Conservation (phyloP, 352 stramenopile genomes). For the Elongisporangium undulatum region DNA sequence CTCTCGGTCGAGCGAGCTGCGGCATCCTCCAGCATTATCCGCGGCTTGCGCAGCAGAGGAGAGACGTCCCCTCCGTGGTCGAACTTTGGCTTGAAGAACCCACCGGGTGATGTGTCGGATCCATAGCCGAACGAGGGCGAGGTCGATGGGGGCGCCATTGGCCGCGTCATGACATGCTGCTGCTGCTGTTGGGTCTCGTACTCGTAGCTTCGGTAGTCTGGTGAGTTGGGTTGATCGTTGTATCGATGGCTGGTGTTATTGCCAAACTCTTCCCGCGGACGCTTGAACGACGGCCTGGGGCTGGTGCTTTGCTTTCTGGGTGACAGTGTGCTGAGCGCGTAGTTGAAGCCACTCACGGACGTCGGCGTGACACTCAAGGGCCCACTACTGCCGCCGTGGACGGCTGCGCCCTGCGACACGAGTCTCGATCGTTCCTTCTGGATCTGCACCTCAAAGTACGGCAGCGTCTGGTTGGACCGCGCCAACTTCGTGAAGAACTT, state of each 20-base stretch:
- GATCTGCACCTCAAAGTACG: slow-evolving; percentile 76
- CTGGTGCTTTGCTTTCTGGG: slow-evolving; percentile 27
- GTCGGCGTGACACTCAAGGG: slow-evolving; percentile 38
- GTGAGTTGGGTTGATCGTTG: slow-evolving; percentile 3
- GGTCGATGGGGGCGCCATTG: neutral
- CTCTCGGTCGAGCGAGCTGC: neutral
- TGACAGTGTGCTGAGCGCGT: slow-evolving; percentile 35
- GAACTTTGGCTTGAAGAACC: slow-evolving; percentile 10
- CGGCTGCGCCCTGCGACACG: slow-evolving; percentile 34
- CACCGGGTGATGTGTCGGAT: neutral
- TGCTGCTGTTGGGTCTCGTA: neutral
- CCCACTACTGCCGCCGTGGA: neutral
- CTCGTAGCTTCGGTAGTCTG: neutral
- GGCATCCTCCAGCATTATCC: neutral
- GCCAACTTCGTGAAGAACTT: slow-evolving; percentile 89
- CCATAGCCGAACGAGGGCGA: neutral
- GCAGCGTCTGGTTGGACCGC: slow-evolving; percentile 63
- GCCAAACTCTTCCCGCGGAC: slow-evolving; percentile 11
- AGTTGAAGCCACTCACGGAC: slow-evolving; percentile 25
- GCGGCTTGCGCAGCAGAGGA: slow-evolving; percentile 12
- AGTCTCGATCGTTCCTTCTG: slow-evolving; percentile 60
- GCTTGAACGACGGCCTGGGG: slow-evolving; percentile 13
- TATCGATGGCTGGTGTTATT: slow-evolving; percentile 1
- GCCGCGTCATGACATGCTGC: neutral
- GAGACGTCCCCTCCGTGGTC: slow-evolving; percentile 5